phyloP scores from a whole-genome alignment of 805 yeast species.

The Schizosaccharomyces pombe region DNA sequence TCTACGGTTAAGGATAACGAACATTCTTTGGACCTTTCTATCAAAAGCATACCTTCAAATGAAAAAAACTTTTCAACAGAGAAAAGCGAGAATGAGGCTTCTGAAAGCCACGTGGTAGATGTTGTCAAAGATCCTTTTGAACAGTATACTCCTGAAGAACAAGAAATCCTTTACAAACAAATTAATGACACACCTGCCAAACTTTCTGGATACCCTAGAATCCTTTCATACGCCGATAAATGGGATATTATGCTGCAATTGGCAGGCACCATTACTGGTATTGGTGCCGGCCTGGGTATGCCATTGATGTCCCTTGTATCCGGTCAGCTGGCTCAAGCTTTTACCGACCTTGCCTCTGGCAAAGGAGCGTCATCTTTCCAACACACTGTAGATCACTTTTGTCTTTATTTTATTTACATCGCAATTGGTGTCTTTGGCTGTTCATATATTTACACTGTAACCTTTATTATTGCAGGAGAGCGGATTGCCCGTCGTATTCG shows the following conservation, averaged over 20 bases:
- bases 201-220: background rate
- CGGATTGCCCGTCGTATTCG: conserved; percentile 20
- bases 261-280: conserved; percentile 15
- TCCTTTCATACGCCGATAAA: background rate
- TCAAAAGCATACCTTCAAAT: no score
- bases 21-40: no score
- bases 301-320: conserved; percentile 22
- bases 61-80: no score
- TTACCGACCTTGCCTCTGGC: conserved; percentile 14
- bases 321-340: conserved; percentile 18
- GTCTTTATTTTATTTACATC: conserved; percentile 20
- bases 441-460: conserved; percentile 15
- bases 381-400: conserved; percentile 15
- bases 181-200: background rate
- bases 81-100: no score
- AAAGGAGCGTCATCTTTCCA: conserved; percentile 15
- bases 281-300: conserved; percentile 13
- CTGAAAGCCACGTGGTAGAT: background rate
- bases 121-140: background rate
- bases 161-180: background rate
- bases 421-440: conserved; percentile 16
- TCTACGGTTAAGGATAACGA: no score
- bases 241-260: conserved; percentile 8
- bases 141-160: background rate
- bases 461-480: conserved; percentile 21